Evolutionary conservation across 805 yeast genomes (phyloP), one percentile per base, ranked within the genome.

Genomic region (Lipomyces sp.): DNA sequence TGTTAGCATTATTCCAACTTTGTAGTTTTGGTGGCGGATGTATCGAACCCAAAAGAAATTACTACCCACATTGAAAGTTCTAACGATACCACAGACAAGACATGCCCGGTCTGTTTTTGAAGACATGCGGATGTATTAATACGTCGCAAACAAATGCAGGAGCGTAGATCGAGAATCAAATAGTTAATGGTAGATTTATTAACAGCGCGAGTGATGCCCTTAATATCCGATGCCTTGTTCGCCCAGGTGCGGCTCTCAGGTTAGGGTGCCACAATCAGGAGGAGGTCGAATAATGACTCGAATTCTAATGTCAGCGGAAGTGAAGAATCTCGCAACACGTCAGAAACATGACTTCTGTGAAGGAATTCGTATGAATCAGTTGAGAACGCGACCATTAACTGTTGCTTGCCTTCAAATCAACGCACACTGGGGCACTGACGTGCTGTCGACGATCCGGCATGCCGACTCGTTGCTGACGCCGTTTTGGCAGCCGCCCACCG

Each of bases 71-170:
- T 82, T 84, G 72, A 89, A 85, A 4, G 97, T 86, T 75, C 91
- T 96, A 63, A 94, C 90, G 63, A 94, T 84, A 3, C 98, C 98
- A 79, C 99, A 94, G 65, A 95, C 85, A 97, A 94, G 90, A 75
- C 99, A 94, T 6, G 98, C 98, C 82, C 99, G 86, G 70, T 92
- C 96, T 8, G 89, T 83, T 79, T 87, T 51, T 7, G 59, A 18
- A 35, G 64, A 60, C 64, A 59, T 59, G 1, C 4, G 24, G 6
- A 42, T 42, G 6, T 42, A 42, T 42, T 13, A 1, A n/a, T n/a
- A 15, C 10, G 18, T 24, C 7, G 48, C 48, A 42, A 42, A 42
- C 39, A 11, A 37, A 7, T 37, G 39, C 39, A 37, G 39, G 10
- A 3, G 10, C 13, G 15, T 37, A 37, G 24, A 37, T 37, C 39